phyloP scores from a whole-genome alignment of 2,329 filamentous ascomycete genomes.

The Scleromitrula shiraiana region DNA sequence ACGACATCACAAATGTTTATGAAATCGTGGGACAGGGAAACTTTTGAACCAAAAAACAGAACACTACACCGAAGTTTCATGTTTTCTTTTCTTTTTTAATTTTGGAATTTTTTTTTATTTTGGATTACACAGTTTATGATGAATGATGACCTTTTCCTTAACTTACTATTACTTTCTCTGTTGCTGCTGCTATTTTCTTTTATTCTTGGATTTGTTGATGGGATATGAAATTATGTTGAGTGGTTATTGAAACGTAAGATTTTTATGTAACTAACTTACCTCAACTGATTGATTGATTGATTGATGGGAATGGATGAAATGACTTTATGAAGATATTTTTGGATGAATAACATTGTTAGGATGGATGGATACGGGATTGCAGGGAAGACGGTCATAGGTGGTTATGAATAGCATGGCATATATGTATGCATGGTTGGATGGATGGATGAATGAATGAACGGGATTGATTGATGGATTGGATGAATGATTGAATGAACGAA shows the following conservation, averaged over 20 bases:
- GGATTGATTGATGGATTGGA: neutral
- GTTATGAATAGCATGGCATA: neutral
- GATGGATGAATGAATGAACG: neutral
- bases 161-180: neutral
- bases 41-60: constrained; percentile 4
- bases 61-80: neutral
- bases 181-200: neutral
- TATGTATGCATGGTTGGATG: neutral
- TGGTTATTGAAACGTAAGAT: no score
- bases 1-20: constrained; percentile 4
- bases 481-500: neutral
- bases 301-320: neutral
- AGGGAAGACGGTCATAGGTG: no score
- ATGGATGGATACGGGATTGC: neutral
- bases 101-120: neutral
- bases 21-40: constrained; percentile 6
- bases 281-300: no score
- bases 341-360: no score
- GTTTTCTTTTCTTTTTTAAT: neutral
- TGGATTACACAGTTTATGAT: constrained; percentile 8
- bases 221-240: no score
- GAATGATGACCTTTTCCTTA: constrained; percentile 8
- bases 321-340: neutral
- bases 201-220: neutral
- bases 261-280: no score